Conservation (phyloP, 2,329 filamentous ascomycete species). For the Akanthomyces muscarius region DNA sequence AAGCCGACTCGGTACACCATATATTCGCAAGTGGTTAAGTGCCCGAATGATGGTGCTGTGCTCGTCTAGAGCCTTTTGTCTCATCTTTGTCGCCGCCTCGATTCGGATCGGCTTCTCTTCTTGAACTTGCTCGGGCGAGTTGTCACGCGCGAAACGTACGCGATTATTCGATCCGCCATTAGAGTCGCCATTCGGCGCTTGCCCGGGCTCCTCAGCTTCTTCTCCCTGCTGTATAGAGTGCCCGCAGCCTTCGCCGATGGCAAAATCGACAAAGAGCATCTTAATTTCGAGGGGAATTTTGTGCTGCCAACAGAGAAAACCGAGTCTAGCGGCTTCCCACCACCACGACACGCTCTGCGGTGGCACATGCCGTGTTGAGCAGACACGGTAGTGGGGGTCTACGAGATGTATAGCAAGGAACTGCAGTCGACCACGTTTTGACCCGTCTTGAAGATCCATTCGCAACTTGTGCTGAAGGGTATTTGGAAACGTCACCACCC, state of each 20-base stretch:
- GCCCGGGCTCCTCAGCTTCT: too few relatives aligned
- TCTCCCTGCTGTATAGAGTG: too few relatives aligned
- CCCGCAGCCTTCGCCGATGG: neutral
- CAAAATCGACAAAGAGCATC: neutral
- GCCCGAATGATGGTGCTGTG: too few relatives aligned
- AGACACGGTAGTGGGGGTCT: slow-evolving; percentile 1
- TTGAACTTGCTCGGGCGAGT: too few relatives aligned
- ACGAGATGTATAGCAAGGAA: slow-evolving; percentile 1
- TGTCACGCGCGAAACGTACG: too few relatives aligned
- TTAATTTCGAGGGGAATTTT: neutral
- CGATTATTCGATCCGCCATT: too few relatives aligned
- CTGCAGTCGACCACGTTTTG: neutral
- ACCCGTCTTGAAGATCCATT: neutral
- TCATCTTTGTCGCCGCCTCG: too few relatives aligned
- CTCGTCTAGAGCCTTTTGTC: too few relatives aligned
- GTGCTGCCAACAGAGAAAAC: neutral
- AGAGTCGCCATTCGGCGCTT: too few relatives aligned
- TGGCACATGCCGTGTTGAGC: slow-evolving; percentile 3
- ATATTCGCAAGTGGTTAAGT: too few relatives aligned
- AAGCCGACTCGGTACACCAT: too few relatives aligned
- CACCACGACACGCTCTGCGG: slow-evolving; percentile 8
- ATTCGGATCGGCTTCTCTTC: too few relatives aligned
- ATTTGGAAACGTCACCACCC: neutral
- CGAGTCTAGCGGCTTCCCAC: neutral
- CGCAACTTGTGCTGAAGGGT: neutral